Evolutionary conservation across 148 eudicot species (phyloP), one percentile per base, ranked within the genome.

Genomic region (Hydrangea macrophylla): DNA sequence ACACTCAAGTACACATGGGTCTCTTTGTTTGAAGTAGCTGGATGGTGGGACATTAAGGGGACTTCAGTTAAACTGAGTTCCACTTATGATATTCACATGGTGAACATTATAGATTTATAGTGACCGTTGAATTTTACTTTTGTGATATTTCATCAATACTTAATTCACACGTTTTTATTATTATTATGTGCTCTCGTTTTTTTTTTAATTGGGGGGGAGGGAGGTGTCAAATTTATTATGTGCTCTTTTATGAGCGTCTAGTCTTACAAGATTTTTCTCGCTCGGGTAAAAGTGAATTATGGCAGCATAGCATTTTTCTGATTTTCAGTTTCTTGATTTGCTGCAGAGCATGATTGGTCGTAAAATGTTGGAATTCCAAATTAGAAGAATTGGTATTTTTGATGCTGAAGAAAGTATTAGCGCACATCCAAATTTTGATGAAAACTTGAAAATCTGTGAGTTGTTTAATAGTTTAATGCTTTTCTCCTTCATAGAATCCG

Each of bases 331-430:
- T n/a, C n/a, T n/a, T n/a, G n/a, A n/a, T n/a, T n/a, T n/a, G n/a
- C n/a, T n/a, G n/a, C 88, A 93, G 98, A 93, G 96, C 79, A 86
- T 93, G 95, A 83, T 93, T 76, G 96, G 89, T 18, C 88, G 96
- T 18, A 93, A 85, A 80, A 90, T 87, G 92, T 66, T 93, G 85
- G 96, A 93, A 80, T 74, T 74, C 56, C 98, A 93, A 71, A 86
- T 93, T 56, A 82, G 89, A 73, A 82, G 89, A 65, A 84, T 93
- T 62, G 88, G 95, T 66, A 77, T 86, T 74, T 93, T 93, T 74
- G 80, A 71, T 75, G 95, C 88, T 76, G 91, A 88, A 60, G 96
- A 90, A 80, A 85, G 80, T 65, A 88, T 93, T 35, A 83, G 81
- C 58, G 42, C 83, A 62, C 92, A 93, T 80, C 87, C 87, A 61